Evolutionary conservation across 2,329 filamentous ascomycete species (phyloP), one percentile per base, ranked within the genome.

Genomic region (Cordyceps farinosa): DNA sequence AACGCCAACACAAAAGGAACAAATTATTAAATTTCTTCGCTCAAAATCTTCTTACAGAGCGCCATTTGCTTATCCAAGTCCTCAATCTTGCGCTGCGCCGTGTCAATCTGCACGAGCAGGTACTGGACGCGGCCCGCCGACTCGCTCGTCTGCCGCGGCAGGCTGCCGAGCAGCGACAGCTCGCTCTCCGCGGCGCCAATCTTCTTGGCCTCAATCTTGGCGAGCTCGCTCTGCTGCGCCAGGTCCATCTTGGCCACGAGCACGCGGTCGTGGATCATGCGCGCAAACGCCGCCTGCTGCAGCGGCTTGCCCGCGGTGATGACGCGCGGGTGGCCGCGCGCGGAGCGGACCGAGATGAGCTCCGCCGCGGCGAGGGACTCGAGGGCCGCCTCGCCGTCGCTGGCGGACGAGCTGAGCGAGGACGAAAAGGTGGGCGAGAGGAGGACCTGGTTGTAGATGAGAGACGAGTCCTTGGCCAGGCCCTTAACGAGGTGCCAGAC

Each of bases 401-500:
- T 73, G 0, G 81, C 82, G 0, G 76, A 74, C 0, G 79, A 42
- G 0, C 76, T 79, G 6, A 78, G 75, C 1, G 85, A 85, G 0
- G 80, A 79, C 29, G 88, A 86, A 76, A 96, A 96, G 0, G 90
- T 83, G 62, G 90, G 87, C 4, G 88, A 86, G 2, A 97, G 84
- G 0, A 97, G 79, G 2, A 97, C 81, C 70, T 96, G 90, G 75
- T 96, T 94, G 80, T 97, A 98, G 2, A 90, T 85, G 0, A 98
- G 80, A 4, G 76, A 81, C 6, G 88, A 85, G 11, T 85, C 79
- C n/a, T 83, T 75, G 0, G 91, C 89, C 15, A 99, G 86, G 36
- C 85, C 81, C 72, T 90, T 93, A 75, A 98, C 88, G 2, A 99
- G 78, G 65, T 89, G 84, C 95, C 95, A 98, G 0, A 92, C 94